Base-by-base conservation (phyloP, 176 grass and related monocot genomes). In the Rhynchospora tenuis region DNA sequence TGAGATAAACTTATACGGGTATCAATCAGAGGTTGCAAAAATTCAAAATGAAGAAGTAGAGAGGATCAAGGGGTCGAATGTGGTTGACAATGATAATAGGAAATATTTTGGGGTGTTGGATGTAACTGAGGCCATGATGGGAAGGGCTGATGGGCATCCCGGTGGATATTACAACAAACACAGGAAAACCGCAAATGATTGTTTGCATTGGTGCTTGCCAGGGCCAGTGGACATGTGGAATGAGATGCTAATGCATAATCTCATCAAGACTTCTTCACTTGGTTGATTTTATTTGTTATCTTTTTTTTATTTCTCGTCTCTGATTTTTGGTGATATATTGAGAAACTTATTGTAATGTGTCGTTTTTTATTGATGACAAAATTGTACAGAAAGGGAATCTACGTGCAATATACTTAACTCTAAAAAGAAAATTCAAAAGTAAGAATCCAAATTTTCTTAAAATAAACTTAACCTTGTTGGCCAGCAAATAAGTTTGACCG, bases 121-220 rank as follows among this genome's bases (percentile, higher is more conserved):
- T 71, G 91, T 95, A 55, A 99, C 96, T 14, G 91, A 69, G 75
- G 91, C 96, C 24, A 94, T 90, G 94, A 97, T 97, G 94, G 68
- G 92, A 80, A 89, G 94, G 57, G 94, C 89, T 38, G 94, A 97
- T 20, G 94, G 85, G 15, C 94, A 97, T 81, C 92, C 92, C 0
- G 94, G 89, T 52, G 60, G 16, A 29, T 80, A 91, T 73, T 91
- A 86, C 86, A 77, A 88, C 57, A 89, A 81, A 84, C 59, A 73
- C 52, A 88, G 85, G 92, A 68, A 77, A 61, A 92, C 90, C 75
- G 87, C 77, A 72, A 94, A 78, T 66, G 92, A 97, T 84, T 97
- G 92, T 70, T 44, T 94, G 20, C 94, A 97, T 74, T 89, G 88
- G 94, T 97, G 94, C 88, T 54, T 94, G 80, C 94, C 90, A 0